Evolutionary conservation across 805 yeast species (phyloP), one percentile per base, ranked within the genome.

Genomic region (Candida lessepsii): DNA sequence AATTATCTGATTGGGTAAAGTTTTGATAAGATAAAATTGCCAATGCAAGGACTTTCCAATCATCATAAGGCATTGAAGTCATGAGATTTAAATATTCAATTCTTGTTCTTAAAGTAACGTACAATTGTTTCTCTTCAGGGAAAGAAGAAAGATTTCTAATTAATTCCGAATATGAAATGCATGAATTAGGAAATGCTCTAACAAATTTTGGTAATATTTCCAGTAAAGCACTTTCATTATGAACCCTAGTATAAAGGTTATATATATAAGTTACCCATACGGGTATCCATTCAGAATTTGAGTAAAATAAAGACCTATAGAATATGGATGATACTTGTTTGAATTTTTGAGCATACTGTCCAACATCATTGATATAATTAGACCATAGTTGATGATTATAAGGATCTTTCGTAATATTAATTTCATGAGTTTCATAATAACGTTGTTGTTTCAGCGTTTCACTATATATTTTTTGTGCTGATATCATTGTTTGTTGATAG

Each of bases 401-500:
- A 2, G 58, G 50, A 10, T 44, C 30, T n/a, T 48, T 35, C 1
- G 49, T 26, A 3, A 66, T 18, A 21, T 34, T 39, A 3, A 55
- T 20, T 51, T 72, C 77, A 52, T 55, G 54, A 14, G 41, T 43
- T 35, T 74, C 81, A 29, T 63, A 54, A 27, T 64, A 49, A 9
- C 54, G 46, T 36, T 50, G 60, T 18, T 39, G 39, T 21, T 48
- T 49, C 29, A 57, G 60, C 0, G 76, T 63, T 10, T 44, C 39
- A 5, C 54, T 46, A 40, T 63, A 61, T 0, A 63, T 38, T 19
- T 53, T 55, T 31, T 61, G 61, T 1, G 74, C 76, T 0, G 37
- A n/a, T 5, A 48, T 39, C 71, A 78, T 66, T 16, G 56, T 53
- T 0, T 37, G 27, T 1, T 59, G 61, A 44, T 76, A 75, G 3